Conservation (phyloP, 1,139 yeast genomes). For the Geotrichum siamense region DNA sequence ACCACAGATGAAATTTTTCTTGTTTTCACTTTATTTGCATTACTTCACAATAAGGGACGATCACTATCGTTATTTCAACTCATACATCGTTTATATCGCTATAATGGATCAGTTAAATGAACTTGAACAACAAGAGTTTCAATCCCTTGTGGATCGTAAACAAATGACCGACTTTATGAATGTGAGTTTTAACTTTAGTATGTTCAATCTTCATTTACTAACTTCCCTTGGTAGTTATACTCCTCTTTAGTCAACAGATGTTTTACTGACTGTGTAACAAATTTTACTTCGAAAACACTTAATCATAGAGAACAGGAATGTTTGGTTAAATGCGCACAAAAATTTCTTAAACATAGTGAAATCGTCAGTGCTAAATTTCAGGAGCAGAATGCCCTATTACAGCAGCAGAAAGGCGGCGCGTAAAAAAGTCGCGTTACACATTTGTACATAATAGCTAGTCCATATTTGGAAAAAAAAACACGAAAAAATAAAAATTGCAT, state of each 20-base stretch:
- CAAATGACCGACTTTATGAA: slow-evolving; percentile 99
- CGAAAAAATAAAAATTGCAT: slow-evolving; percentile 1
- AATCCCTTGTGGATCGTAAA: slow-evolving; percentile 89
- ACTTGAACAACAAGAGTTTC: slow-evolving; percentile 94
- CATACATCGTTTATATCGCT: too few species aligned
- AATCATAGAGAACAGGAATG: slow-evolving; percentile 80
- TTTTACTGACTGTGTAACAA: slow-evolving; percentile 92
- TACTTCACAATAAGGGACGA: too few species aligned
- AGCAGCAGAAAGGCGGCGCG: neutral
- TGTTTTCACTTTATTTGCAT: too few species aligned
- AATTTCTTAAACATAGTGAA: slow-evolving; percentile 95
- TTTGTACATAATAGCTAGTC: neutral
- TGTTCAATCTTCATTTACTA: neutral
- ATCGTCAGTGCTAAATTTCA: slow-evolving; percentile 98
- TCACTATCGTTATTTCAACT: too few species aligned
- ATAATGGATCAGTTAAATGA: slow-evolving; percentile 47
- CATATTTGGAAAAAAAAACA: neutral
- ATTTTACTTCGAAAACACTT: slow-evolving; percentile 85
- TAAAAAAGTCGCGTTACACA: neutral
- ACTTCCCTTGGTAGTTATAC: too few species aligned
- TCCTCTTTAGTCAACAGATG: slow-evolving; percentile 94
- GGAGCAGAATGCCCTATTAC: slow-evolving; percentile 54
- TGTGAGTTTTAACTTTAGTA: slow-evolving; percentile 36
- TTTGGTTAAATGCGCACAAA: slow-evolving; percentile 87
- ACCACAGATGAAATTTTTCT: too few species aligned